A percentile compares a stretch with the other conserved stretches of the same genome.
Evolutionary conservation across 2,329 filamentous ascomycete genomes (phyloP).

Genomic region (Macrophomina phaseolina): DNA sequence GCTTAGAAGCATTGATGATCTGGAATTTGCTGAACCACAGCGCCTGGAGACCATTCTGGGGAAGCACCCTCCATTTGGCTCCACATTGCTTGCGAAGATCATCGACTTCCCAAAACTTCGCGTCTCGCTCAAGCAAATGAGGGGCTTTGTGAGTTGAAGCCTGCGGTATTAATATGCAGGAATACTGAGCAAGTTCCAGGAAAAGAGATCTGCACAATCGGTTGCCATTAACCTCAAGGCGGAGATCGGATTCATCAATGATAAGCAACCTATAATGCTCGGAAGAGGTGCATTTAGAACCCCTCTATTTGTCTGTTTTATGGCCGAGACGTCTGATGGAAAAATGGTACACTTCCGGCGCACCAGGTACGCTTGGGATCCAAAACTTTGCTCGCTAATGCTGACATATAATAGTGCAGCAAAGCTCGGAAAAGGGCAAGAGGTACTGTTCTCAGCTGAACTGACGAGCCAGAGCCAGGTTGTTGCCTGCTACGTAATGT

Average conservation of each 20-base stretch:
- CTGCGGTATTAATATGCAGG: background rate
- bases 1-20: constrained; percentile 72
- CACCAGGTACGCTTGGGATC: constrained; percentile 52
- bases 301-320: constrained; percentile 72
- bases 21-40: constrained; percentile 70
- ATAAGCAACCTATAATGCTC: constrained; percentile 65
- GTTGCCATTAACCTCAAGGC: constrained; percentile 68
- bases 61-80: constrained; percentile 83
- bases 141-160: constrained; percentile 45
- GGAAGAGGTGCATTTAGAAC: constrained; percentile 52
- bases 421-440: constrained; percentile 67
- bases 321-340: constrained; percentile 74
- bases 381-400: background rate
- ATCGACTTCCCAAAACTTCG: constrained; percentile 73
- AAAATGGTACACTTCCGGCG: constrained; percentile 71
- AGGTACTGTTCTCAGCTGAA: constrained; percentile 64
- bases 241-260: constrained; percentile 74
- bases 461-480: constrained; percentile 61
- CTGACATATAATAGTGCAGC: constrained; percentile 59
- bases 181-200: constrained; percentile 31
- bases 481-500: constrained; percentile 75
- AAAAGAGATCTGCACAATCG: constrained; percentile 39
- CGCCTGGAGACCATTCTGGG: constrained; percentile 78
- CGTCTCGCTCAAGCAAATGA: constrained; percentile 58
- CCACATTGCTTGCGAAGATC: constrained; percentile 68